Base-by-base conservation (phyloP, 164 flowering plant species). In the Magnolia sinica region DNA sequence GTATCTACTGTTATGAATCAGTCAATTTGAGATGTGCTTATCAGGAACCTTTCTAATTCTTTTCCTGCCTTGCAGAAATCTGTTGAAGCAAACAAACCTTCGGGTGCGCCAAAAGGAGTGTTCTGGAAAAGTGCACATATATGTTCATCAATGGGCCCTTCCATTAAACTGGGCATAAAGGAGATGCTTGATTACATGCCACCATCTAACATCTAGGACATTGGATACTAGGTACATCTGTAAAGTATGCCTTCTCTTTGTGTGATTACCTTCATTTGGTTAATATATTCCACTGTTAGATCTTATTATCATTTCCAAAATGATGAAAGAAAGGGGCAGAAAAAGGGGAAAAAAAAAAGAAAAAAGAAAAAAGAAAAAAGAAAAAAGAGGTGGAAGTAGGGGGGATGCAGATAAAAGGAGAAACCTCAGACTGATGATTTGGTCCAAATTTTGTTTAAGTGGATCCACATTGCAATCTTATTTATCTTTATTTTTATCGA, bases 131-230 rank as follows among this genome's bases (percentile, higher is more conserved):
- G 95, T 78, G 97, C 94, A 29, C 89, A 88, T 78, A 76, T 94
- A 69, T 93, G 98, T 84, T 92, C 99, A 27, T 88, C 99, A 13
- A 96, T 96, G 99, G 99, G 99, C 20, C 99, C 97, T 51, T 96
- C 99, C 0, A 86, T 96, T 70, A 83, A 91, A 79, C 81, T 96
- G 81, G 90, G 87, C 74, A 85, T 87, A 51, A 89, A 77, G 88
- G 98, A 92, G 69, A 91, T 94, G 93, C 93, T 96, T 8, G 98
- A 94, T 45, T 92, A 76, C 91, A 95, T 88, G 87, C 87, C 66
- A 75, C 80, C 89, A 31, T 55, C 83, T 70, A 82, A 70, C 29
- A 68, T 66, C 69, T 81, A 75, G 75, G 52, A 55, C 18, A 55
- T 55, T 55, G 16, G 18, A 55, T 55, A 16, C 61, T 14, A 73